These are phyloP conservation scores for Ampelocalamus luodianensis DNA, from an alignment of 176 grass and related monocot species.

Conservation along the genomic window DNA sequence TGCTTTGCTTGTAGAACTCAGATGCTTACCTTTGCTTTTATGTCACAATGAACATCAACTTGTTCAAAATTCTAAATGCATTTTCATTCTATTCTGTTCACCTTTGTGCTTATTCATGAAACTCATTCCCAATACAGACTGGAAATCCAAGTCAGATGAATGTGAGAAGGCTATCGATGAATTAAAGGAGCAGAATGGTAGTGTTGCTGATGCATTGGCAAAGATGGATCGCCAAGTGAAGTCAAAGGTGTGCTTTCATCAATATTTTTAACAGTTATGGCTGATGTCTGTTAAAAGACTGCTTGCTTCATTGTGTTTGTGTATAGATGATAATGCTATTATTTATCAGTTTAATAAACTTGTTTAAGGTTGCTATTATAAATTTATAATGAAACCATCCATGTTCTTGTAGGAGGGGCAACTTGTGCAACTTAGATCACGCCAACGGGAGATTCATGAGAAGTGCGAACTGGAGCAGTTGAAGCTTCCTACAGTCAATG, in stretches of 20 bases:
- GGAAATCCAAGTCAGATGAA: slow-evolving; percentile 95
- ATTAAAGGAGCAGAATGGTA: slow-evolving; percentile 79
- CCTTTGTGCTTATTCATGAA: slow-evolving; percentile 38
- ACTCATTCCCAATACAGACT: slow-evolving; percentile 57
- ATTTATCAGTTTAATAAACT: background rate
- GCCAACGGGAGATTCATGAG: slow-evolving; percentile 70
- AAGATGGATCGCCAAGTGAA: slow-evolving; percentile 80
- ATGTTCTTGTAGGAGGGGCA: slow-evolving; percentile 68
- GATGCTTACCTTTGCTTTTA: background rate
- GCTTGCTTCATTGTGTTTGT: slow-evolving; percentile 35
- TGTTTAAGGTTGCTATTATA: slow-evolving; percentile 1
- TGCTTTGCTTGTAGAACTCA: background rate
- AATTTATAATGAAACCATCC: slow-evolving; percentile 30
- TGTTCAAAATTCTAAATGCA: slow-evolving; percentile 9
- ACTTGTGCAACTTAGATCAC: slow-evolving; percentile 66
- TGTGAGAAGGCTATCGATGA: slow-evolving; percentile 79
- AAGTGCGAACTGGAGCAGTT: slow-evolving; percentile 92
- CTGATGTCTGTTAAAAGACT: slow-evolving; percentile 32
- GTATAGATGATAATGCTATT: background rate
- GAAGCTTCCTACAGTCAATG: slow-evolving; percentile 78
- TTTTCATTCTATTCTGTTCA: slow-evolving; percentile 24
- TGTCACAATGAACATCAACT: background rate
- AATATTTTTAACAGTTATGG: background rate
- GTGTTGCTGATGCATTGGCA: slow-evolving; percentile 60
- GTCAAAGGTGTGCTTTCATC: slow-evolving; percentile 61